Percentiles rank a stretch among this genome's conserved stretches.
Conservation (phyloP, 345 rosid species). For the Carallia brachiata region DNA sequence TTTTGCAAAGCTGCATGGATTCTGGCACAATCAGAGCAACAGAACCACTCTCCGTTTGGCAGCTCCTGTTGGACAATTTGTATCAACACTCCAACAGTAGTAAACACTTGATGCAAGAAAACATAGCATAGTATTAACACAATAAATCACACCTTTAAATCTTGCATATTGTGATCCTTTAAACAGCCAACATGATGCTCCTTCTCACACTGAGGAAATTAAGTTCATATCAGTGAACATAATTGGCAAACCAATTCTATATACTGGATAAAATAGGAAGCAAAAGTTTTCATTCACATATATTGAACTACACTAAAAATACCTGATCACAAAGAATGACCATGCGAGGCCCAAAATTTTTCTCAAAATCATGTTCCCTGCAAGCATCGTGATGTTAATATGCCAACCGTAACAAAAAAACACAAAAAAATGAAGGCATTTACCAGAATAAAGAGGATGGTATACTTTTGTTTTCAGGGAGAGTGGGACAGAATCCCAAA, state of each 20-base stretch:
- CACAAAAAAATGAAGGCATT: neutral
- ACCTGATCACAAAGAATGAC: constrained; percentile 97
- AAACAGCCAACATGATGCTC: constrained; percentile 95
- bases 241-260: neutral
- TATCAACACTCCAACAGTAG: constrained; percentile 16
- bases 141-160: constrained; percentile 59
- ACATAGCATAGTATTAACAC: neutral
- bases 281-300: constrained; percentile 2
- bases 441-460: neutral
- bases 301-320: constrained; percentile 14
- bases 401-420: constrained; percentile 3
- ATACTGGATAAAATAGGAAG: neutral
- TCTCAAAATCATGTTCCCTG: constrained; percentile 72
- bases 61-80: constrained; percentile 54
- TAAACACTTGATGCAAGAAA: neutral
- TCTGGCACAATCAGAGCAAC: constrained; percentile 54
- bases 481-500: neutral
- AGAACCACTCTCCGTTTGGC: constrained; percentile 89
- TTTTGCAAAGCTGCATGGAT: constrained; percentile 54
- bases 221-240: neutral
- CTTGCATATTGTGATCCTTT: constrained; percentile 69
- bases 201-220: constrained; percentile 63
- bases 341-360: constrained; percentile 75
- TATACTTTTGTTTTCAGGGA: no score
- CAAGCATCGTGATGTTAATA: constrained; percentile 19